phyloP scores from a whole-genome alignment of 2,329 filamentous ascomycete genomes.

The Trichoderma lentiforme region DNA sequence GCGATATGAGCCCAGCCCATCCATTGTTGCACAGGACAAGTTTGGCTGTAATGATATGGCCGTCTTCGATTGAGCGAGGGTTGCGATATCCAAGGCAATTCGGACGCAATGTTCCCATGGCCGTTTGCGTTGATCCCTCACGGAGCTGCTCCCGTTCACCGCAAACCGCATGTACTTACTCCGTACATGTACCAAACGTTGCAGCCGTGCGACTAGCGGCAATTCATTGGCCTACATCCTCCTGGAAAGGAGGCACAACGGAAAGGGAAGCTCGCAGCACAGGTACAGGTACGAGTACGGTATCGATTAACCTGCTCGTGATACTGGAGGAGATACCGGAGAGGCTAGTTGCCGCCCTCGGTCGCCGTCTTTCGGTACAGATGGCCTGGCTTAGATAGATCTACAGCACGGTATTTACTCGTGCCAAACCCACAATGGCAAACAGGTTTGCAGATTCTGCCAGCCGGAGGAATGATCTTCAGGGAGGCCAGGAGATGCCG shows the following conservation, averaged over 20 bases:
- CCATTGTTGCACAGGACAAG: neutral
- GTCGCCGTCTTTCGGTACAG: neutral
- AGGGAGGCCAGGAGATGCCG: conserved; percentile 13
- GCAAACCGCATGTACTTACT: neutral
- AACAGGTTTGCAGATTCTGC: neutral
- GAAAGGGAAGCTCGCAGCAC: neutral
- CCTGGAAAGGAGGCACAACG: neutral
- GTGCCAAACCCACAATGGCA: neutral
- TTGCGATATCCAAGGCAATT: neutral
- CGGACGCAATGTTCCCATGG: neutral
- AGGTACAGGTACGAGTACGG: neutral
- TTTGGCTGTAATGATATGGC: neutral
- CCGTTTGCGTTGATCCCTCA: conserved; percentile 5
- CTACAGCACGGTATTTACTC: neutral
- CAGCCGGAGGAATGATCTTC: conserved; percentile 19
- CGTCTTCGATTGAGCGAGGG: neutral
- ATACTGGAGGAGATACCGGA: neutral
- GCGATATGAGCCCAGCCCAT: neutral
- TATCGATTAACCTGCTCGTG: neutral
- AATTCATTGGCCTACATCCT: neutral
- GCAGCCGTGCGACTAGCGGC: conserved; percentile 1
- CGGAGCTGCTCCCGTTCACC: neutral
- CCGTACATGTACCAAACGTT: neutral
- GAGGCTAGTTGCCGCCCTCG: neutral
- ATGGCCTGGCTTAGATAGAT: neutral